Evolutionary conservation across 768 basidiomycete genomes (phyloP), one percentile per base, ranked within the genome.

Genomic region (Sarcomyxa edulis): DNA sequence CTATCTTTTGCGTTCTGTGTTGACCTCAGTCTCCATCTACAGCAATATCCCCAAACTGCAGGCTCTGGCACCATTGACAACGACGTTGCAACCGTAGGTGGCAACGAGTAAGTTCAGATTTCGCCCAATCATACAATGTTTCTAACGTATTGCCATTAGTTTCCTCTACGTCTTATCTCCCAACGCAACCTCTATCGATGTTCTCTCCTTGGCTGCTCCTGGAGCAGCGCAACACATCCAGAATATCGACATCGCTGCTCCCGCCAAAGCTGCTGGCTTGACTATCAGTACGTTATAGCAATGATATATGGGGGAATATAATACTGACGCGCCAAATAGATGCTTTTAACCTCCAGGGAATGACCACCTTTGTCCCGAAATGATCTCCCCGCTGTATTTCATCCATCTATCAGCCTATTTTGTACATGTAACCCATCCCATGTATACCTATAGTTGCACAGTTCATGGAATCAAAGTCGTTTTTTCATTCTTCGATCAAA

Each of bases 151-250:
- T 19, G 28, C 30, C n/a, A n/a, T 7, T 39, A 69, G 68, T 51
- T 69, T 66, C 55, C 49, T 69, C 40, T 67, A 66, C 49, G 52
- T 69, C 24, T 45, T 70, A 30, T 52, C 59, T 2, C 57, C 68
- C 3, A 62, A 62, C 45, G 54, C 54, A 16, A 66, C 67, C 0
- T 52, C 60, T 4, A 50, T 72, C 35, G 54, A 62, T n/a, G 69
- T 68, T 22, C 35, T 69, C 15, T 53, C 62, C 14, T 56, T 71
- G 28, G 51, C 58, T 30, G 66, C 52, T 3, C 61, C 64, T 10
- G 68, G 69, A 6, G 35, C 59, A 35, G 60, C 60, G 1, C 35
- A 48, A 33, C 49, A 49, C 27, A 45, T 65, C 41, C 58, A 58
- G 43, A 47, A 55, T 8, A 45, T 66, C 25, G 53, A 61, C 43